Base-by-base conservation (phyloP, 768 basidiomycete genomes). In the Tephrocybe sp. region DNA sequence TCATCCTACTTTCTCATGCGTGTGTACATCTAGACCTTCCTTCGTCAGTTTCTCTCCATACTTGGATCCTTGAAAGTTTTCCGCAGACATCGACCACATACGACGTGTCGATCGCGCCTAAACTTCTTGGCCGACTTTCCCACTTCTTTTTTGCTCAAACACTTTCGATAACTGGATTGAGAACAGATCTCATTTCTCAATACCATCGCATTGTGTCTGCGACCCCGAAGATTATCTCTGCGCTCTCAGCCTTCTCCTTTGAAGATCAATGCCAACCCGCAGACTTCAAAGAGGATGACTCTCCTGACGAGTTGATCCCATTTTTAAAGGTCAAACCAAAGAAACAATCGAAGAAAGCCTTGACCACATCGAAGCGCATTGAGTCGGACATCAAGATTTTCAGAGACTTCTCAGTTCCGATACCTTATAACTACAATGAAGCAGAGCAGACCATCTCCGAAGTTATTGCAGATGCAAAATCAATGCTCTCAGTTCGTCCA, bases 41-140 rank as follows among this genome's bases (percentile, higher is more conserved):
- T 30, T 43, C 44, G 18, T 43, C 43, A 19, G 12, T 46, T 18
- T 50, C 43, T 9, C 45, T 71, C 19, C 49, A 56, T 32, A n/a
- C 27, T 30, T 66, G 57, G 60, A 66, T 76, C 24, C 15, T 74
- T 15, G 52, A 62, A 13, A 44, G 51, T 13, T 76, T 71, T 44
- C 74, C 73, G 1, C 48, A 41, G 0, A 56, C 56, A 12, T 5
- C 32, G 21, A 25, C 8, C 22, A 36, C 31, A 19, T 49, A 51
- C 16, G 25, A 44, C n/a, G 32, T 15, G 30, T 55, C 54, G 15
- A 22, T 55, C 11, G 54, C 26, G 31, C 48, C 54, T n/a, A 55
- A 48, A 18, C 42, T 55, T 31, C 41, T 52, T 11, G 11, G 2
- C 22, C 45, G 45, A 21, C 50, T 55, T 16, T 52, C 50, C 21